Base-by-base conservation (phyloP, 257 asterid species). In the Solanum verrucosum region DNA sequence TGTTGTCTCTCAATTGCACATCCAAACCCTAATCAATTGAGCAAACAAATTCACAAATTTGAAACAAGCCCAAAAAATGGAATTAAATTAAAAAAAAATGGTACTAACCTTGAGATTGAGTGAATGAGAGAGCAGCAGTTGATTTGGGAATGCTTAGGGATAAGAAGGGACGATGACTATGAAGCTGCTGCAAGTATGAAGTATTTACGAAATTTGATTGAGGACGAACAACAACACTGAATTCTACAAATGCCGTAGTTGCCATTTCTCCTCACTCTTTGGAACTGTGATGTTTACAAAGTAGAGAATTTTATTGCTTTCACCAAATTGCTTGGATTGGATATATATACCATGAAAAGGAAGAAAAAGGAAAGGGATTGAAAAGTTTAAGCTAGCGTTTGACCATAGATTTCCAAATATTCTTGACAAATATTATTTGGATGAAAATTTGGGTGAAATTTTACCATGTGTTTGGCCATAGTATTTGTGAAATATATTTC, bases 1-100 rank as follows among this genome's bases (percentile, higher is more conserved):
- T 72, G 79, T 15, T 7, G 40, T 8, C 87, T 88, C 92, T 92
- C 93, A 84, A 89, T 37, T 83, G 86, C 37, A 18, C 82, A 90
- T 35, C 92, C 93, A 68, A 87, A 84, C 60, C 92, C 96, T 94
- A 89, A 34, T 25, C 84, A 78, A 42, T 78, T 78, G 1, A 42
- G 6, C 56, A 18, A 72, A 85, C 23, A 20, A 73, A 44, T 86
- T 37, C 42, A 85, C 88, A 38, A 88, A 72, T 60, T 60, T 84
- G 23, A 29, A 52, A 6, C 18, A 29, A 13, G 23, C n/a, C 6
- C 25, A 73, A 72, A 71, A 79, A 85, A 7, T 52, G 33, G 63
- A 78, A 78, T n/a, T n/a, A 77, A 40, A 14, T 34, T 34, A 34
- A 34, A 4, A 33, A 6, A 23, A 87, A 74, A n/a, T 38, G 7